Evolutionary conservation across 2,329 filamentous ascomycete genomes (phyloP).

Genomic region (Hirsutella thompsonii): DNA sequence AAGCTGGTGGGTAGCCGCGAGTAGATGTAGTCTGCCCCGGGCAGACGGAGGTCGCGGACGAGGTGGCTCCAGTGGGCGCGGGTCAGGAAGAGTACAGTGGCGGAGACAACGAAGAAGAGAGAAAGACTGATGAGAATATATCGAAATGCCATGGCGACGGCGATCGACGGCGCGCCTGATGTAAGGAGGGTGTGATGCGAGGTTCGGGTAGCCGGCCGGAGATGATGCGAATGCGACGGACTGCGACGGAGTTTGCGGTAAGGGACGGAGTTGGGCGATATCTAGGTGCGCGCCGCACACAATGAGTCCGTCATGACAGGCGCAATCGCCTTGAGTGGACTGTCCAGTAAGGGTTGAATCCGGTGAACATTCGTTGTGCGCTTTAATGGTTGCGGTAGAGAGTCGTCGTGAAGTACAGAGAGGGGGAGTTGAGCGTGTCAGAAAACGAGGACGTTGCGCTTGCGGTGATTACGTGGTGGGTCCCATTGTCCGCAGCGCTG

Average conservation of each 20-base stretch:
- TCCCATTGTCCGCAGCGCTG: not conserved
- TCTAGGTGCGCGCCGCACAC: not conserved
- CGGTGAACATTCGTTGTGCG: not conserved
- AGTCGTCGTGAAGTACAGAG: not conserved
- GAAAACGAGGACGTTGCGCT: not conserved
- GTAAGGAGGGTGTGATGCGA: not conserved
- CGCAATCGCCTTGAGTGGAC: not conserved
- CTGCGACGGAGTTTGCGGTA: not conserved
- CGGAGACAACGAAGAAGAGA: slow-evolving; percentile 56
- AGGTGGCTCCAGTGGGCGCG: slow-evolving; percentile 63
- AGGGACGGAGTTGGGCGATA: not conserved
- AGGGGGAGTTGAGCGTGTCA: not conserved
- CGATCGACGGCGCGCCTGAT: not conserved
- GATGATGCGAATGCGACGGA: not conserved
- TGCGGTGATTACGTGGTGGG: not conserved
- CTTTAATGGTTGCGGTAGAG: not conserved
- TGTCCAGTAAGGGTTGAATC: not conserved
- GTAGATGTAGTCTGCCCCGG: slow-evolving; percentile 54
- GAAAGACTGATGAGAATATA: slow-evolving; percentile 61
- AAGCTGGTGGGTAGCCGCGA: slow-evolving; percentile 66
- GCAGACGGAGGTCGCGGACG: slow-evolving; percentile 46
- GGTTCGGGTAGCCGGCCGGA: not conserved
- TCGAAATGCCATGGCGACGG: slow-evolving; percentile 50
- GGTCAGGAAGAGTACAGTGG: slow-evolving; percentile 70
- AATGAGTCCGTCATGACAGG: not conserved